Evolutionary conservation across 2,329 filamentous ascomycete species (phyloP).

Genomic region (Ampelomyces quisqualis): DNA sequence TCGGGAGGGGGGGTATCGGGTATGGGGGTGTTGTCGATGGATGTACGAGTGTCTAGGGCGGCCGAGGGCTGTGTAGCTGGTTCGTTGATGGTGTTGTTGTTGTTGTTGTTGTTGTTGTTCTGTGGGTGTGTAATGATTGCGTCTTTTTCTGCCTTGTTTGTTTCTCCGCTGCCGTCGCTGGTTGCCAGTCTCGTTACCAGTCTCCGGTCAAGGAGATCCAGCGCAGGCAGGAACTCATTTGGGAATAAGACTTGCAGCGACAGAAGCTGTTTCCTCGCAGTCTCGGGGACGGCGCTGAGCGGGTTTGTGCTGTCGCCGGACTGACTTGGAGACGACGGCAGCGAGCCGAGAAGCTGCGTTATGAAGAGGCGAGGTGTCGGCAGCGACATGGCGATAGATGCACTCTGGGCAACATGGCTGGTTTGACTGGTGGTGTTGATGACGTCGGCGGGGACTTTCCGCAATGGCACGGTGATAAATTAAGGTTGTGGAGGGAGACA

Average conservation of each 20-base stretch:
- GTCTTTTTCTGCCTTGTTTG: neutral
- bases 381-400: slow-evolving; percentile 14
- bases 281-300: slow-evolving; percentile 29
- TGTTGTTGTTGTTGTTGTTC: no score
- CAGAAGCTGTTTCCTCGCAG: slow-evolving; percentile 57
- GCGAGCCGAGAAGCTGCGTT: slow-evolving; percentile 35
- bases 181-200: slow-evolving; percentile 61
- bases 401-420: slow-evolving; percentile 7
- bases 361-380: slow-evolving; percentile 35
- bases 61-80: no score
- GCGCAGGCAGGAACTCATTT: slow-evolving; percentile 73
- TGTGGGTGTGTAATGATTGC: neutral
- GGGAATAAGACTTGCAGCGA: slow-evolving; percentile 86
- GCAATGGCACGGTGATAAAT: slow-evolving; percentile 16
- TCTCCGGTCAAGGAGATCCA: slow-evolving; percentile 81
- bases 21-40: neutral
- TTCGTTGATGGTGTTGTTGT: no score
- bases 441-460: slow-evolving; percentile 16
- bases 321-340: slow-evolving; percentile 15
- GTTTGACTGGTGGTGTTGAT: slow-evolving; percentile 13
- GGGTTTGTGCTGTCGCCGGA: slow-evolving; percentile 47
- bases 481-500: slow-evolving; percentile 22
- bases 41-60: neutral
- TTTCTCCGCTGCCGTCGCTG: neutral
- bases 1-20: neutral